phyloP scores from a whole-genome alignment of 1,284 basidiomycete genomes.

The Vanrija sp. region DNA sequence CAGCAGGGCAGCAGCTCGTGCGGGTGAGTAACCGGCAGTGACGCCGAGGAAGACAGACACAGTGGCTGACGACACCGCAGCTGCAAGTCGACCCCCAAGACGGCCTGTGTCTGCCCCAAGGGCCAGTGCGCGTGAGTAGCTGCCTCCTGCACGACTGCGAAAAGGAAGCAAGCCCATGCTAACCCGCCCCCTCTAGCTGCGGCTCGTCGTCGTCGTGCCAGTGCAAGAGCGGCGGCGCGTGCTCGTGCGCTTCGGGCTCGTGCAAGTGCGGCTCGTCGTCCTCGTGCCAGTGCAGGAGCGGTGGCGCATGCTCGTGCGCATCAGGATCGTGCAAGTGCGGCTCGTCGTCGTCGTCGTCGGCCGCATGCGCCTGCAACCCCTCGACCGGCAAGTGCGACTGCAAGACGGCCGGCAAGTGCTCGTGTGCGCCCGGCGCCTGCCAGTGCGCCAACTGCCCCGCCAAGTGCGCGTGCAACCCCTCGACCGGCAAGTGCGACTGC shows the following conservation, averaged over 20 bases:
- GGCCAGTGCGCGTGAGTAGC: no score
- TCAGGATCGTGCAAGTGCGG: conserved; percentile 1
- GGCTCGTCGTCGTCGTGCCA: background rate
- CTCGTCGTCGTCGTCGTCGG: no score
- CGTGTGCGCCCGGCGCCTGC: conserved; percentile 29
- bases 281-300: background rate
- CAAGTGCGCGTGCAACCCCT: background rate
- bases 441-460: conserved; percentile 22
- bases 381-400: conserved; percentile 7
- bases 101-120: no score
- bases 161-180: no score
- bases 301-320: background rate
- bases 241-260: background rate
- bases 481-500: background rate
- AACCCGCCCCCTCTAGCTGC: no score
- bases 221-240: background rate
- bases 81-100: no score
- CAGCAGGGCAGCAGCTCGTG: no score
- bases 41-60: no score
- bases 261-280: background rate
- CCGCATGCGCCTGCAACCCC: background rate
- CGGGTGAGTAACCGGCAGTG: no score
- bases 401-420: conserved; percentile 18
- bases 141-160: no score
- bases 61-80: no score